Conservation (phyloP, 352 stramenopile species). For the Phytophthora pseudosyringae region DNA sequence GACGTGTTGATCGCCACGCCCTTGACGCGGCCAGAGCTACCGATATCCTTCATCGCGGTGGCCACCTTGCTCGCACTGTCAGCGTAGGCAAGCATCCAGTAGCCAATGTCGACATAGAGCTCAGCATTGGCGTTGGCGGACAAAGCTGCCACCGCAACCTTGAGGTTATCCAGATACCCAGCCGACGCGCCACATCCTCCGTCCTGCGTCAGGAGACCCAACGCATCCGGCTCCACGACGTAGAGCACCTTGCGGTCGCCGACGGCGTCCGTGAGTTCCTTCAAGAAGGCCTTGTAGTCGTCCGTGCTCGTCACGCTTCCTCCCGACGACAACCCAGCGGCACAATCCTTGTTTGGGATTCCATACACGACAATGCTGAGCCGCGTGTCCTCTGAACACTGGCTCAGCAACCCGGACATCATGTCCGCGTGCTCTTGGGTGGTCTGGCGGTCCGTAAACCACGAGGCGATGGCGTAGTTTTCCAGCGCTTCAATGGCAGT, state of each 20-base stretch:
- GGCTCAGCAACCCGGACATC: conserved; percentile 36
- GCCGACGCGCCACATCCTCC: conserved; percentile 46
- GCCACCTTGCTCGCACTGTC: conserved; percentile 37
- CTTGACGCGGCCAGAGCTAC: conserved; percentile 45
- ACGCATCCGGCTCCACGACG: conserved; percentile 69
- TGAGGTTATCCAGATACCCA: conserved; percentile 62
- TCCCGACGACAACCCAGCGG: conserved; percentile 51
- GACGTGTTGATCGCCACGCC: conserved; percentile 77
- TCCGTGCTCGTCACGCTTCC: conserved; percentile 44
- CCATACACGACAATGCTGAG: conserved; percentile 73
- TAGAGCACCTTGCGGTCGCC: conserved; percentile 65
- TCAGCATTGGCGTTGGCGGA: conserved; percentile 62
- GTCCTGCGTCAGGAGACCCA: conserved; percentile 57
- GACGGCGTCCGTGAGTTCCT: conserved; percentile 40
- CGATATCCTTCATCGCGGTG: conserved; percentile 51
- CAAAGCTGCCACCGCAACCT: conserved; percentile 53
- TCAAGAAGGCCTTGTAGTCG: conserved; percentile 58
- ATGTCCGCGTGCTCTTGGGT: conserved; percentile 37
- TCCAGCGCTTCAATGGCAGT: conserved; percentile 48
- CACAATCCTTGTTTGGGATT: conserved; percentile 72
- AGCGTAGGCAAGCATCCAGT: conserved; percentile 54
- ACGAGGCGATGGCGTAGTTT: conserved; percentile 53
- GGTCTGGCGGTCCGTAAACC: conserved; percentile 60
- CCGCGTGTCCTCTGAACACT: conserved; percentile 45
- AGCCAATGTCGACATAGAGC: conserved; percentile 71